Conservation (phyloP, 345 rosid genomes). For the Litchi chinensis region DNA sequence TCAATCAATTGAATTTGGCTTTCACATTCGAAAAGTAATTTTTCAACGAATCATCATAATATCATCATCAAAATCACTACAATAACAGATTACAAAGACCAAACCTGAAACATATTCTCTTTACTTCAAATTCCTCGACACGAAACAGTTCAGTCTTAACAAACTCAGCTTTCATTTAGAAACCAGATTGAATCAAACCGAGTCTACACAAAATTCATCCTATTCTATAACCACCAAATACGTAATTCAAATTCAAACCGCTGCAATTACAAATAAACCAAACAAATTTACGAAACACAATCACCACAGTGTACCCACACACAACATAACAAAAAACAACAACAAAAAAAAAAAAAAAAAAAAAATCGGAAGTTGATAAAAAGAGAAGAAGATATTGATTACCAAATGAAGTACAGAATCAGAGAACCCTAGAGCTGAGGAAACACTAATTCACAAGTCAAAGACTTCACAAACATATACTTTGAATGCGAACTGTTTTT, state of each 20-base stretch:
- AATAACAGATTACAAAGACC: neutral
- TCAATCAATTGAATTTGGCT: neutral
- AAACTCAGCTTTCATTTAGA: neutral
- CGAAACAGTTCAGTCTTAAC: neutral
- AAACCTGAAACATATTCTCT: neutral
- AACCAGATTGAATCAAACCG: neutral
- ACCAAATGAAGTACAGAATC: slow-evolving; percentile 10
- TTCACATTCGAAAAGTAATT: neutral
- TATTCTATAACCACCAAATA: no score
- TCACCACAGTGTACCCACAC: neutral
- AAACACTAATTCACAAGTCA: neutral
- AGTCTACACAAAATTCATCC: neutral
- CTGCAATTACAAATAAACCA: neutral
- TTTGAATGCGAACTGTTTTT: neutral
- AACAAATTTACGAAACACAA: neutral
- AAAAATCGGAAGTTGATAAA: neutral
- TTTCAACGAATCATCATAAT: neutral
- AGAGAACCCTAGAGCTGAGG: slow-evolving; percentile 18
- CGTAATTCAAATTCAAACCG: neutral
- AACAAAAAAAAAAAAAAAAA: neutral
- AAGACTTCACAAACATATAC: neutral
- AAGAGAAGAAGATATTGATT: neutral
- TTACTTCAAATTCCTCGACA: neutral
- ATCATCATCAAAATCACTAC: neutral
- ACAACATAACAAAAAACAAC: neutral